Evolutionary conservation across 1,139 yeast genomes (phyloP).

Genomic region (Candida tropicalis): DNA sequence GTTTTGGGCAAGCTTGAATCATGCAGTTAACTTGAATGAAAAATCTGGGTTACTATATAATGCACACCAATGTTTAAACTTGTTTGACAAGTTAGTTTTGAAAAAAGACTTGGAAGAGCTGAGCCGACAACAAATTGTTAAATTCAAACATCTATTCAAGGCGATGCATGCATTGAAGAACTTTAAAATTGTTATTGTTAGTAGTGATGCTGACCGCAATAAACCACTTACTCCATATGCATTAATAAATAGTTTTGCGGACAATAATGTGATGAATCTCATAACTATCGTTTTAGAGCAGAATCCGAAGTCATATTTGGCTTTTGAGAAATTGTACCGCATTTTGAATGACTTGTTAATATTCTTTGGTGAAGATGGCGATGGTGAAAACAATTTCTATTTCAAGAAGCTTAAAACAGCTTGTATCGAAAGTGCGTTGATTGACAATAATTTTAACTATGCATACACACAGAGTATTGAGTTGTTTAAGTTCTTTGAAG

Average conservation of each 20-base stretch:
- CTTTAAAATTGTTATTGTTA: slow-evolving; percentile 37
- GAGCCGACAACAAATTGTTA: slow-evolving; percentile 22
- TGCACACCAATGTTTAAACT: slow-evolving; percentile 40
- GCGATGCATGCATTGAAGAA: slow-evolving; percentile 32
- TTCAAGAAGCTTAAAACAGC: slow-evolving; percentile 46
- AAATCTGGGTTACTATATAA: slow-evolving; percentile 47
- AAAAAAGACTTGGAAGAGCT: slow-evolving; percentile 14
- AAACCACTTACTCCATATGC: slow-evolving; percentile 32
- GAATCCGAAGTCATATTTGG: slow-evolving; percentile 55
- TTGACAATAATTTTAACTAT: slow-evolving; percentile 54
- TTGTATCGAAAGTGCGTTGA: slow-evolving; percentile 61
- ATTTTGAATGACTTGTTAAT: slow-evolving; percentile 44
- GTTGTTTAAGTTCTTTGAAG: slow-evolving; percentile 27
- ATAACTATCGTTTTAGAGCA: slow-evolving; percentile 51
- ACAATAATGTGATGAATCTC: slow-evolving; percentile 27
- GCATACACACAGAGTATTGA: slow-evolving; percentile 46
- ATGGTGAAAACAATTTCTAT: slow-evolving; percentile 17
- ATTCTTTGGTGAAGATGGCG: slow-evolving; percentile 19
- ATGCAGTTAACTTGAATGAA: slow-evolving; percentile 52
- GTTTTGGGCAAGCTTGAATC: slow-evolving; percentile 58
- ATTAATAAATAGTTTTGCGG: slow-evolving; percentile 27
- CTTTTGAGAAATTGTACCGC: slow-evolving; percentile 45
- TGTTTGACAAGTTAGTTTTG: slow-evolving; percentile 30
- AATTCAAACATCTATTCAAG: slow-evolving; percentile 32
- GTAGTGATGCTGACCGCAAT: slow-evolving; percentile 24